Evolutionary conservation across 2,329 filamentous ascomycete genomes (phyloP), one percentile per base, ranked within the genome.

Genomic region (Beauveria bassiana): DNA sequence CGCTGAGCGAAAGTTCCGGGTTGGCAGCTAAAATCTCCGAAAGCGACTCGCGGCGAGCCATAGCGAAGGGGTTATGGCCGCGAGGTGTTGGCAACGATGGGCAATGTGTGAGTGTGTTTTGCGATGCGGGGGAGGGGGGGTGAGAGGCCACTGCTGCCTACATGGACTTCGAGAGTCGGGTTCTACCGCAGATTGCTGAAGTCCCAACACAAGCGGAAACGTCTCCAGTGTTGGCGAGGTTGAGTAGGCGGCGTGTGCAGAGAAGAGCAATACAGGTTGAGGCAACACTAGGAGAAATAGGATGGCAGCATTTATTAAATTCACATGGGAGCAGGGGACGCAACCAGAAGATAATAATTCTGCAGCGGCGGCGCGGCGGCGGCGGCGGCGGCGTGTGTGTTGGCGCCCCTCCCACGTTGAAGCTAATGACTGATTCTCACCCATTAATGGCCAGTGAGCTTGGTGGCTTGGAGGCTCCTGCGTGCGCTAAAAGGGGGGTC

Each of bases 1-100:
- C 85, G 64, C 79, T 86, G 56, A 88, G 75, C 34, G 77, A 75
- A 50, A 87, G 72, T 63, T 83, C 79, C 9, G 84, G 84, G 66
- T 84, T 81, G 61, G 78, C 79, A 61, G 79, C 76, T 67, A 79
- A 78, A 64, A 85, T 79, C 58, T 86, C 82, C 28, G 78, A 75
- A 59, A 86, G 71, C 42, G 82, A 83, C 67, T 84, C 78, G 61
- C 75, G 76, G 53, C 73, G 75, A 62, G 76, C 77, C 72, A 77
- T 78, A 56, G 70, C 68, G 60, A 45, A 59, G 71, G 72, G 62
- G 70, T 59, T 59, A 42, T 55, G 51, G 47, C 62, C 47, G 12
- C 57, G 49, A 34, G 65, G 57, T 43, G 58, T 54, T 43, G 46
- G 57, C 5, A 55, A 61, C n/a, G 61, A 58, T 61, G 46, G 53